A percentile compares a stretch with the other conserved stretches of the same genome.
These are phyloP conservation scores for Heliamphora exappendiculata DNA, from an alignment of 148 eudicot species.

Conservation along the genomic window DNA sequence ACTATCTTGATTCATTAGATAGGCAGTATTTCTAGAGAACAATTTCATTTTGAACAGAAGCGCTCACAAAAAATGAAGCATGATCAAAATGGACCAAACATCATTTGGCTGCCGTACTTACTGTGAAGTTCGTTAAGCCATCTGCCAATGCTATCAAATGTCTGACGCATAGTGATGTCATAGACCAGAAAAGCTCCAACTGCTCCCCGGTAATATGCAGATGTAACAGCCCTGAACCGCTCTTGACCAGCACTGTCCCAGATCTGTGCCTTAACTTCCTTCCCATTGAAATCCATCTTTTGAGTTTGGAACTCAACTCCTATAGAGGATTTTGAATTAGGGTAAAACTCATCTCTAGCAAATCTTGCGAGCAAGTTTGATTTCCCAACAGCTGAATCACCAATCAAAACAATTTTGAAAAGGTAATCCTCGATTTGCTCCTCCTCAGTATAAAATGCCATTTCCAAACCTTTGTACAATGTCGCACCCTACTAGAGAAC, in stretches of 20 bases:
- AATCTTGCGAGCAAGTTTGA: constrained; percentile 93
- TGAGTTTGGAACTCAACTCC: constrained; percentile 98
- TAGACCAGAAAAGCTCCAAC: constrained; percentile 96
- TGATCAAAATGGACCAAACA: constrained; percentile 4
- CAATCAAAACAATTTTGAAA: constrained; percentile 82
- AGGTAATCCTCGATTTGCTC: constrained; percentile 75
- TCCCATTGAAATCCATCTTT: constrained; percentile 74
- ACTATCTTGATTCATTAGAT: neutral
- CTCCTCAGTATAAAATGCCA: constrained; percentile 63
- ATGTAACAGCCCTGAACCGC: constrained; percentile 95
- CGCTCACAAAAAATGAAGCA: neutral
- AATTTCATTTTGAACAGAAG: neutral
- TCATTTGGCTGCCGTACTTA: constrained; percentile 29
- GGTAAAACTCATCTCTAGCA: constrained; percentile 87
- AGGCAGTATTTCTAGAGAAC: neutral
- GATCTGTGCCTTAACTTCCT: constrained; percentile 91
- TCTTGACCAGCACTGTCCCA: constrained; percentile 99
- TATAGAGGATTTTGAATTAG: constrained; percentile 87
- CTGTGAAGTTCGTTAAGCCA: constrained; percentile 98
- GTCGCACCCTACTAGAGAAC: constrained; percentile 24
- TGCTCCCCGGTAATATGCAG: constrained; percentile 96
- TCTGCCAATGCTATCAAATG: constrained; percentile 78
- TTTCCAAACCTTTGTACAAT: constrained; percentile 25
- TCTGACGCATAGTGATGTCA: constrained; percentile 83
- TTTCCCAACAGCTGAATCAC: constrained; percentile 95